Conservation (phyloP, 2,329 filamentous ascomycete genomes). For the Aspergillus uvarum region DNA sequence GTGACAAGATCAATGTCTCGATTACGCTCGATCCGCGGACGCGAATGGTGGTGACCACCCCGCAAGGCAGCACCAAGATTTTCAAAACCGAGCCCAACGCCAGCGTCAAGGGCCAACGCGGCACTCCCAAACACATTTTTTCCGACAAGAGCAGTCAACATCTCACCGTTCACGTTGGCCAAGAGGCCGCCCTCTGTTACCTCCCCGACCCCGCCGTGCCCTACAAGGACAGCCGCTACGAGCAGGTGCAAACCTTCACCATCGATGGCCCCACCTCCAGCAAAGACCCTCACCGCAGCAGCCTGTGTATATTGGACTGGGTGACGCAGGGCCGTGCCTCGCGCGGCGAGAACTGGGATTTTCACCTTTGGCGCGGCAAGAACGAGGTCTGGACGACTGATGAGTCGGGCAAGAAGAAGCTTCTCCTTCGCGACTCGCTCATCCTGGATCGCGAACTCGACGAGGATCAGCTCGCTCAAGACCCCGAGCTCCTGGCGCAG, state of each 20-base stretch:
- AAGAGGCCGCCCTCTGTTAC: conserved; percentile 57
- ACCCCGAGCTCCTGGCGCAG: conserved; percentile 18
- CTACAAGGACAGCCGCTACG: conserved; percentile 78
- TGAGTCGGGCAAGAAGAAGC: conserved; percentile 47
- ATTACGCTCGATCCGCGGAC: conserved; percentile 65
- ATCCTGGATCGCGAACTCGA: conserved; percentile 62
- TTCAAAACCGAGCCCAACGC: conserved; percentile 68
- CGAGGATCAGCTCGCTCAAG: conserved; percentile 33
- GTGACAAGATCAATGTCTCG: conserved; percentile 74
- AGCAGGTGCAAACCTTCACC: conserved; percentile 78
- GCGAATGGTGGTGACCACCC: conserved; percentile 61
- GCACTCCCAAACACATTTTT: conserved; percentile 40
- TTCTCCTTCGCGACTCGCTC: conserved; percentile 83
- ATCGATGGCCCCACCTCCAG: conserved; percentile 45
- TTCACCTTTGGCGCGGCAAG: conserved; percentile 73
- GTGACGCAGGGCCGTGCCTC: conserved; percentile 84
- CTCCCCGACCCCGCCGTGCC: conserved; percentile 93
- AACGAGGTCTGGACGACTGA: conserved; percentile 68
- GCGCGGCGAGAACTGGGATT: conserved; percentile 84
- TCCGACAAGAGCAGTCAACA: conserved; percentile 48
- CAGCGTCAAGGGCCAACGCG: conserved; percentile 27
- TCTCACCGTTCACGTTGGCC: conserved; percentile 50
- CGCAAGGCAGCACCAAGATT: conserved; percentile 86
- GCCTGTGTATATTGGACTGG: conserved; percentile 88
- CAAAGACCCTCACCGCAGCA: conserved; percentile 41